A percentile compares a stretch with the other conserved stretches of the same genome.
These are phyloP conservation scores for Astragalus membranaceus DNA, from an alignment of 306 rosid genomes.

Conservation along the genomic window DNA sequence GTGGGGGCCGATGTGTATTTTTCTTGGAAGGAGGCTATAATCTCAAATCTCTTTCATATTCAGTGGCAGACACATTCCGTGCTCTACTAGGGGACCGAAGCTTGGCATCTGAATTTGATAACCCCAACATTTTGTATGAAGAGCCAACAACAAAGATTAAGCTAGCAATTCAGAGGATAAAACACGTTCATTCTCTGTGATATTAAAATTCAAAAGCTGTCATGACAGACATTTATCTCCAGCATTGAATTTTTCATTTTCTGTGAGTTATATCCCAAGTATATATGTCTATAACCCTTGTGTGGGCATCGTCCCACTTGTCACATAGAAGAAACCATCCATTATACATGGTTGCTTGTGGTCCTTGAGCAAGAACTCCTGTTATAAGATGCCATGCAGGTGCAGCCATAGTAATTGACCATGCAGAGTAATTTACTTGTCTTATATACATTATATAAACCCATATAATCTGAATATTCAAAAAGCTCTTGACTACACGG, in stretches of 20 bases:
- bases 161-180: constrained; percentile 60
- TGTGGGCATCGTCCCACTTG: neutral
- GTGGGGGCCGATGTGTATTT: constrained; percentile 67
- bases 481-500: no score
- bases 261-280: constrained; percentile 7
- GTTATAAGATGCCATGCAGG: neutral
- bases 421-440: neutral
- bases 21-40: constrained; percentile 96
- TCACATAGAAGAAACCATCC: constrained; percentile 14
- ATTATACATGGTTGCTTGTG: constrained; percentile 5
- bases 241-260: neutral
- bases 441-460: no score
- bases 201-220: constrained; percentile 12
- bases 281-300: neutral
- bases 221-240: constrained; percentile 1
- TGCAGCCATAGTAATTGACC: neutral
- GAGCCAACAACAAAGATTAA: constrained; percentile 66
- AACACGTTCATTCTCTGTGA: constrained; percentile 51
- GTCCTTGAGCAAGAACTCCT: neutral
- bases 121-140: constrained; percentile 65
- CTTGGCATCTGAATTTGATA: constrained; percentile 69
- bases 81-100: constrained; percentile 80
- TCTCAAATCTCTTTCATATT: constrained; percentile 65
- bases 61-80: constrained; percentile 77
- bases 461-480: no score